A percentile compares a stretch with the other conserved stretches of the same genome.
These are phyloP conservation scores for Thuja plicata DNA, from an alignment of 83 land plant species.

Conservation along the genomic window DNA sequence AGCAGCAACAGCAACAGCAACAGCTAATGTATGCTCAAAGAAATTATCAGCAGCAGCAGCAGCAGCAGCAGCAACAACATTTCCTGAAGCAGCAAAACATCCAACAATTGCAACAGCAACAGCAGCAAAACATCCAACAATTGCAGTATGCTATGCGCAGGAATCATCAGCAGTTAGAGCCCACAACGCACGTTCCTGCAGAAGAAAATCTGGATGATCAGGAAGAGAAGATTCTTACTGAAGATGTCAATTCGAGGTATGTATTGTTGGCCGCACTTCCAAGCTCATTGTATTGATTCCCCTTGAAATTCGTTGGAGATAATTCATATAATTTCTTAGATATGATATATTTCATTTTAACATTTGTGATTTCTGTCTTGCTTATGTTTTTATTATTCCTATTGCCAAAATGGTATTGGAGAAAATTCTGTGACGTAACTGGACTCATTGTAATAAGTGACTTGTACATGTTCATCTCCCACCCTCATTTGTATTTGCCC, in stretches of 20 bases:
- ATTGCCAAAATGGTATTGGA: background rate
- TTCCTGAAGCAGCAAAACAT: background rate
- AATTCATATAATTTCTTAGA: no score
- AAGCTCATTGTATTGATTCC: background rate
- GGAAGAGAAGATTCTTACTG: background rate
- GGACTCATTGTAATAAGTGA: background rate
- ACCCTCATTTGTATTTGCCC: background rate
- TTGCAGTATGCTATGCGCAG: background rate
- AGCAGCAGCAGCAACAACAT: conserved; percentile 9
- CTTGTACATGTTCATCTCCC: background rate
- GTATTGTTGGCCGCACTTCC: background rate
- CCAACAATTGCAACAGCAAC: background rate
- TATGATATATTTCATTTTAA: no score
- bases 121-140: background rate
- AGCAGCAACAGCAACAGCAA: conserved; percentile 4
- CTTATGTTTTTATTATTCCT: background rate
- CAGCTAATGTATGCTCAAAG: conserved; percentile 6
- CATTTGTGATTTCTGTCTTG: background rate
- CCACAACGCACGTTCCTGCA: background rate
- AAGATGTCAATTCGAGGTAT: conserved; percentile 4
- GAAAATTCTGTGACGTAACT: background rate
- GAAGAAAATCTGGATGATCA: background rate
- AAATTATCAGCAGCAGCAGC: conserved; percentile 4
- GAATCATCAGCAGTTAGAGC: background rate
- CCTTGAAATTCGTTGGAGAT: no score